These are phyloP conservation scores for Coccomyxa sp. DNA, from an alignment of 139 green algal genomes.

Conservation along the genomic window DNA sequence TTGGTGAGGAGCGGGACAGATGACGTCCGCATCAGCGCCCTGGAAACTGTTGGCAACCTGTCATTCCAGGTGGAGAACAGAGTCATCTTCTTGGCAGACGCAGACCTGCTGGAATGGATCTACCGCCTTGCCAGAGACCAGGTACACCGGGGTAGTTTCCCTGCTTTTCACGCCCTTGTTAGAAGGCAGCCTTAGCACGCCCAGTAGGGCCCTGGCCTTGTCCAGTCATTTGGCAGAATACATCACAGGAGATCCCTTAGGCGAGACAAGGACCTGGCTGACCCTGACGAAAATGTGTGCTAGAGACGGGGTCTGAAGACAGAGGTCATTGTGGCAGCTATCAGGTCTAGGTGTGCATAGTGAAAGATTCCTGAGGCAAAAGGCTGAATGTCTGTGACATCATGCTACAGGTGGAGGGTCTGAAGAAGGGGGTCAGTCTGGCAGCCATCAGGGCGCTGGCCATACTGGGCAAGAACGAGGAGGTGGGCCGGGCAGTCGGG, in stretches of 20 bases:
- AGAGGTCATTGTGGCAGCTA: too few species aligned
- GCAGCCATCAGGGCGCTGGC: conserved; percentile 65
- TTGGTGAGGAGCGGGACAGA: conserved; percentile 4
- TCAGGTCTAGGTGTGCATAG: too few species aligned
- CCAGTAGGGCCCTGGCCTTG: too few species aligned
- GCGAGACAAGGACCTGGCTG: too few species aligned
- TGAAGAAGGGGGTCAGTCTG: conserved; percentile 21
- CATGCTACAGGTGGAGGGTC: background rate
- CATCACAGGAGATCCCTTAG: too few species aligned
- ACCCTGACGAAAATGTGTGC: too few species aligned
- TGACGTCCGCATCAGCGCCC: conserved; percentile 37
- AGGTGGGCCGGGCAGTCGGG: conserved; percentile 53
- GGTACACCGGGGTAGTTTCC: too few species aligned
- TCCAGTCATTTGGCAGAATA: too few species aligned
- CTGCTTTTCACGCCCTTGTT: too few species aligned
- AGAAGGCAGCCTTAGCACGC: too few species aligned
- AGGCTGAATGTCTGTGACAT: background rate
- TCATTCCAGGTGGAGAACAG: conserved; percentile 53
- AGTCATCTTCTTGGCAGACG: conserved; percentile 14
- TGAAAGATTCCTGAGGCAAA: too few species aligned
- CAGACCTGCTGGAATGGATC: conserved; percentile 42
- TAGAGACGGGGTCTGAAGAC: too few species aligned
- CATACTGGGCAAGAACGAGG: conserved; percentile 76
- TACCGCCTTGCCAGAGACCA: conserved; percentile 29
- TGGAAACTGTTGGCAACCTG: conserved; percentile 61